Base-by-base conservation (phyloP, 2,329 filamentous ascomycete genomes). In the Ophioceras dolichostomum region DNA sequence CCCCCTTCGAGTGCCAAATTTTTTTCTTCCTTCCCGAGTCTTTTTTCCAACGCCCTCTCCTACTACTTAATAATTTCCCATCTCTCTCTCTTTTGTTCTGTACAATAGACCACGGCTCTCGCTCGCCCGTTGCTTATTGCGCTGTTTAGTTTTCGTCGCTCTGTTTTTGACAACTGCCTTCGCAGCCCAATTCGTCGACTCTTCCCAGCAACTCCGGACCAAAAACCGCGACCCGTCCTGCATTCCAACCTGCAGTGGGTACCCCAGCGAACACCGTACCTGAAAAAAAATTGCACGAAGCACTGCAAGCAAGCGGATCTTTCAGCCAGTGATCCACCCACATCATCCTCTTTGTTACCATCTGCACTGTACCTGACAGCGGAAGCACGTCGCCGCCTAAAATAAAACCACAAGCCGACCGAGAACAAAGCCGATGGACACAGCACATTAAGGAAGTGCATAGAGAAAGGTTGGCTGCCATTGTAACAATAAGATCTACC, bases 321-420 rank as follows among this genome's bases (percentile, higher is more conserved):
- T 26, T 26, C 22, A 26, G 22, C 22, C 22, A 26, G 22, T 8
- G 22, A n/a, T 26, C 22, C 8, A 36, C 29, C 34, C 34, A 36
- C 34, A 36, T 17, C 34, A 8, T 16, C 6, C 18, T 12, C 17
- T 17, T 17, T 32, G 30, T 17, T 8, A 20, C 30, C 30, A 18
- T 17, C 30, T 32, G 30, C 30, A 32, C 14, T 21, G 34, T 36
- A 19, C 34, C 34, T 36, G 34, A 36, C 34, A 36, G 34, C 24
- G 17, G 14, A 32, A n/a, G n/a, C n/a, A n/a, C n/a, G n/a, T n/a
- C n/a, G n/a, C n/a, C n/a, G n/a, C n/a, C n/a, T n/a, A n/a, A n/a
- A n/a, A n/a, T n/a, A n/a, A n/a, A n/a, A n/a, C n/a, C n/a, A n/a
- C n/a, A n/a, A n/a, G n/a, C n/a, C n/a, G n/a, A n/a, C n/a, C n/a